Percentiles rank a stretch among this genome's conserved stretches.
Evolutionary conservation across 2,329 filamentous ascomycete genomes (phyloP).

Genomic region (Talaromyces sp.): DNA sequence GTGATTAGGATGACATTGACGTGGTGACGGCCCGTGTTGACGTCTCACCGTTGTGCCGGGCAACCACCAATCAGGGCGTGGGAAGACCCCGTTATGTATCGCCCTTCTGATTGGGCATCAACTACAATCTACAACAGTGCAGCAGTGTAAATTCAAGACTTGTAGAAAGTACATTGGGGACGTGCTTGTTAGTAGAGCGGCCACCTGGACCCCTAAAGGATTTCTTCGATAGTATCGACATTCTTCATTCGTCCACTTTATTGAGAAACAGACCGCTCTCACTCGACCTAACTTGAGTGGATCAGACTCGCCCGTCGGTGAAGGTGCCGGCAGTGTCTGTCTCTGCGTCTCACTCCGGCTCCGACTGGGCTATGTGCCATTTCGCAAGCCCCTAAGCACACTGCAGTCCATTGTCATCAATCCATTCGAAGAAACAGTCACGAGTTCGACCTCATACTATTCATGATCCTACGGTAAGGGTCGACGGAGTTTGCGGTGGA

Average conservation of each 20-base stretch:
- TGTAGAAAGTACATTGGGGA: not conserved
- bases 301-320: not conserved
- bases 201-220: not conserved
- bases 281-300: not conserved
- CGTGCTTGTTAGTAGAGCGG: not conserved
- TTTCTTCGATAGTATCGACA: not conserved
- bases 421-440: not conserved
- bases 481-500: constrained; percentile 11
- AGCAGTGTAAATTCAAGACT: not conserved
- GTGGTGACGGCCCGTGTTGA: not conserved
- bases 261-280: not conserved
- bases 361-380: no score
- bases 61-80: constrained; percentile 6
- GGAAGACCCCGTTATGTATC: not conserved
- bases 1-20: not conserved
- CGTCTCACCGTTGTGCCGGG: not conserved
- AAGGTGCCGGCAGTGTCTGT: not conserved
- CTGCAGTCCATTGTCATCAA: not conserved
- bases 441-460: not conserved
- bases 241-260: not conserved
- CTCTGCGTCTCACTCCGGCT: not conserved
- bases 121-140: not conserved
- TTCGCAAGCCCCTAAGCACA: no score
- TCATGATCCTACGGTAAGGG: not conserved
- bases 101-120: not conserved